phyloP scores from a whole-genome alignment of 2,329 filamentous ascomycete genomes.

The Hymenoscyphus fraxineus region DNA sequence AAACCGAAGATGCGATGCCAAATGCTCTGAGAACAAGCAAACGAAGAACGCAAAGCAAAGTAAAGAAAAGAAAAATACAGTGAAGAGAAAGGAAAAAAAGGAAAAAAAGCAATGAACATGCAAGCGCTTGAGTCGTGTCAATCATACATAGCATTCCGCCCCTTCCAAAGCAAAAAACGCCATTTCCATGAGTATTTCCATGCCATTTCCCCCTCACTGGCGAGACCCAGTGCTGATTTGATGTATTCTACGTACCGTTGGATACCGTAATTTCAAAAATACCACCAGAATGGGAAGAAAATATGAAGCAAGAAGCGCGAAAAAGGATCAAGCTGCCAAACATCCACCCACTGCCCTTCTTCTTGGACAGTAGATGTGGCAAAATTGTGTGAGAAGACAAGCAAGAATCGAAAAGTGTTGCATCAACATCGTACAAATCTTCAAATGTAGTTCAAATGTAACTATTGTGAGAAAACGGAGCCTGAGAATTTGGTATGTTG shows the following conservation, averaged over 20 bases:
- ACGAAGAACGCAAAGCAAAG: not conserved
- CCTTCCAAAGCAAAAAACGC: slow-evolving; percentile 3
- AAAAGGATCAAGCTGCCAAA: not conserved
- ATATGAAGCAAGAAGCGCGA: not conserved
- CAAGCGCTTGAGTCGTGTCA: not conserved
- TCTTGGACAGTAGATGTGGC: not conserved
- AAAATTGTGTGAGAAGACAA: not conserved
- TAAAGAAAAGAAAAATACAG: not conserved
- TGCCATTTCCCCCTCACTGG: not conserved
- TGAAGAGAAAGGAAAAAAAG: not conserved
- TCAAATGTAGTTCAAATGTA: slow-evolving; percentile 21
- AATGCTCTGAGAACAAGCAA: too few relatives aligned
- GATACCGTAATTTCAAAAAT: not conserved
- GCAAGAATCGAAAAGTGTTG: not conserved
- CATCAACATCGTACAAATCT: not conserved
- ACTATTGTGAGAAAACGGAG: slow-evolving; percentile 26
- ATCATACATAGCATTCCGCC: not conserved
- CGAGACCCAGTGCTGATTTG: not conserved
- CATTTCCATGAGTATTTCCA: slow-evolving; percentile 5
- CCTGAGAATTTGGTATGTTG: slow-evolving; percentile 45
- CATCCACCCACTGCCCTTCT: not conserved
- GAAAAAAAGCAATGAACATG: not conserved
- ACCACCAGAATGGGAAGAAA: not conserved
- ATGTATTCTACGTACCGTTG: not conserved
- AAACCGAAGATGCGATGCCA: too few relatives aligned